phyloP scores from a whole-genome alignment of 164 flowering plant genomes.

The Platanus orientalis region DNA sequence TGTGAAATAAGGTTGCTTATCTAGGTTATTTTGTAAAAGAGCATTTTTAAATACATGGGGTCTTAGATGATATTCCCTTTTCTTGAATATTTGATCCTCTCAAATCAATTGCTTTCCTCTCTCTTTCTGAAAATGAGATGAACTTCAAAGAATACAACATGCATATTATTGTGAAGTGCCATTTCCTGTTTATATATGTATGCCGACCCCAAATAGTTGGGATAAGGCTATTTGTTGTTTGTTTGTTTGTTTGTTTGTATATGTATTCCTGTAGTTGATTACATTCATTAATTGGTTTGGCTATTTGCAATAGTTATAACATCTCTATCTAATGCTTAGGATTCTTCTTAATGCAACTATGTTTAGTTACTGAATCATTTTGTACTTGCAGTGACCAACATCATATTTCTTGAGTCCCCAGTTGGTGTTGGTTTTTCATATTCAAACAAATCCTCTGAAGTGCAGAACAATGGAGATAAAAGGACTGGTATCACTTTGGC shows the following conservation, averaged over 20 bases:
- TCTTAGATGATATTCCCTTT: too few relatives aligned
- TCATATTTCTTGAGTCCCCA: constrained; percentile 80
- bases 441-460: constrained; percentile 63
- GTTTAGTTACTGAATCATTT: constrained; percentile 1
- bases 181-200: too few relatives aligned
- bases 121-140: too few relatives aligned
- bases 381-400: constrained; percentile 87
- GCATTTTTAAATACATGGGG: too few relatives aligned
- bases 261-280: background rate
- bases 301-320: background rate
- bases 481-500: constrained; percentile 54
- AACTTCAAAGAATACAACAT: too few relatives aligned
- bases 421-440: constrained; percentile 92
- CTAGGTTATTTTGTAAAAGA: too few relatives aligned
- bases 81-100: background rate
- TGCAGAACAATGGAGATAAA: constrained; percentile 64
- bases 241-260: too few relatives aligned
- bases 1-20: too few relatives aligned
- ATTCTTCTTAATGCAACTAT: background rate
- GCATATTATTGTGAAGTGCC: too few relatives aligned
- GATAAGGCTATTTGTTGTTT: too few relatives aligned
- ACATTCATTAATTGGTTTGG: background rate
- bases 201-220: too few relatives aligned
- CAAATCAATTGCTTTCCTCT: background rate
- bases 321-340: too few relatives aligned